phyloP scores from a whole-genome alignment of 129 eudicot genomes.

The Heracleum sosnowskyi region DNA sequence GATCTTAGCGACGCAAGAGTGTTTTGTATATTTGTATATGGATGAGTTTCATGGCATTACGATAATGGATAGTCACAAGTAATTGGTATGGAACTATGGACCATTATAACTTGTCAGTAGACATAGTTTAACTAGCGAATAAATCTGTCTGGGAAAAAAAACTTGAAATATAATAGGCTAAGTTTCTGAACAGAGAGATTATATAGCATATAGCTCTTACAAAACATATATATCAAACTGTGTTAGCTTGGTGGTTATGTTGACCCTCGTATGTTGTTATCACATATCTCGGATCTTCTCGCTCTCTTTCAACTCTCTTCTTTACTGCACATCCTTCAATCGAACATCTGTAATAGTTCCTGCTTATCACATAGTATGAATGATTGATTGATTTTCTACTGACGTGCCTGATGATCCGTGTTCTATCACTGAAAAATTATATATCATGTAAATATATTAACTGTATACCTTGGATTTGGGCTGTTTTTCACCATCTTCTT shows the following conservation, averaged over 20 bases:
- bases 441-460: no score
- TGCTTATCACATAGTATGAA: background rate
- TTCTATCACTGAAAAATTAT: no score
- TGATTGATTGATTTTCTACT: no score
- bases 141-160: background rate
- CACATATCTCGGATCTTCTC: slow-evolving; percentile 35
- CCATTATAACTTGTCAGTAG: background rate
- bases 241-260: slow-evolving; percentile 36
- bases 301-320: slow-evolving; percentile 49
- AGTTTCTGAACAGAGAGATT: background rate
- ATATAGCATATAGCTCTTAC: background rate
- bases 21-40: background rate
- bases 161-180: background rate
- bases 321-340: slow-evolving; percentile 46
- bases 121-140: no score
- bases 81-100: no score
- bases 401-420: no score
- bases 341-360: slow-evolving; percentile 52
- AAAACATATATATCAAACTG: background rate
- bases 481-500: slow-evolving; percentile 95
- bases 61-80: background rate
- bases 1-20: no score
- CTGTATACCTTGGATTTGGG: slow-evolving; percentile 92
- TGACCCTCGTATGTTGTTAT: slow-evolving; percentile 51
- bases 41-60: background rate